Evolutionary conservation across 1,139 yeast genomes (phyloP), one percentile per base, ranked within the genome.

Genomic region (Taphrina deformans): DNA sequence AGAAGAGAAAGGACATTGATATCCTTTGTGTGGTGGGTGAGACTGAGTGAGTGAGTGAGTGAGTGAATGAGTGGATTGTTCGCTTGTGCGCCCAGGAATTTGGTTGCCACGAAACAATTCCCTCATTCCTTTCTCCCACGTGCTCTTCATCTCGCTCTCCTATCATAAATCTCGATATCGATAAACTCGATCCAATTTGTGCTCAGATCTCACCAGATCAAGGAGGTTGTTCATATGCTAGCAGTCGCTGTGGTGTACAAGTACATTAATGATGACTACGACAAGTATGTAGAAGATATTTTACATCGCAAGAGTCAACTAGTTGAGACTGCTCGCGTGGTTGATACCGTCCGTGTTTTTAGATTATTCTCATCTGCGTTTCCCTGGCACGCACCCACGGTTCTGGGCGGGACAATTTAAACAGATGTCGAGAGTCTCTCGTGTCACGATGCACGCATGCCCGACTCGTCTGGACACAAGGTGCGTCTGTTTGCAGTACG

Each of bases 361-460:
- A 18, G 29, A 16, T 35, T 53, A 9, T 12, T 59, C 63, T 59
- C 40, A 51, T 51, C 46, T 59, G 63, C 63, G 63, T 59, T 59
- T 59, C 63, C 63, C 63, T 59, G 63, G 55, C 63, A 26, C 33
- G 33, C 63, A 41, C 55, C 56, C 63, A 59, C 55, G 50, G 56
- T 29, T 29, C 55, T 59, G 56, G 50, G 55, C 63, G 63, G 63
- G 63, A 59, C 63, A 59, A 59, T 59, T 59, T 59, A 50, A 59
- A 59, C 63, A 59, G 58, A 53, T 53, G 29, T 48, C 35, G 2
- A n/a, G n/a, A n/a, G n/a, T n/a, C n/a, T n/a, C n/a, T n/a, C n/a
- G n/a, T n/a, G n/a, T n/a, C n/a, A n/a, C n/a, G n/a, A n/a, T n/a
- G n/a, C n/a, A n/a, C n/a, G n/a, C n/a, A n/a, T n/a, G n/a, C n/a